Evolutionary conservation across 2,329 filamentous ascomycete genomes (phyloP).

Genomic region (Paracoccidioides lutzii): DNA sequence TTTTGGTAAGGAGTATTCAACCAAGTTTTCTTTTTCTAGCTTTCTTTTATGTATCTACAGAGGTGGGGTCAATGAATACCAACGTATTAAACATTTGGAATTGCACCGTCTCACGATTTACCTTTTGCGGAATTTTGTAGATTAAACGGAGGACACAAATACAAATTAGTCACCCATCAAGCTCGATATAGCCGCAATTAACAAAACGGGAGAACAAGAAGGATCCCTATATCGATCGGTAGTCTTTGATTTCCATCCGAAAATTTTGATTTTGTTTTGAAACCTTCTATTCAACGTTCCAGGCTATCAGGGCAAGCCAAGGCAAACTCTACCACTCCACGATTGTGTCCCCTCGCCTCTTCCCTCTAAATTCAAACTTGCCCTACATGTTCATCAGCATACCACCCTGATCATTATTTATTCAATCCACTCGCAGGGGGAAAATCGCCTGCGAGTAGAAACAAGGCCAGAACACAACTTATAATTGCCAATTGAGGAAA

Average conservation of each 20-base stretch:
- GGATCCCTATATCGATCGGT: neutral
- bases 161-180: neutral
- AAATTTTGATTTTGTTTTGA: neutral
- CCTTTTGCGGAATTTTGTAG: neutral
- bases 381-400: slow-evolving; percentile 44
- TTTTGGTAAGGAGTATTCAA: neutral
- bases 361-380: slow-evolving; percentile 71
- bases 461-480: neutral
- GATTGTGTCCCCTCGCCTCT: slow-evolving; percentile 77
- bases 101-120: neutral
- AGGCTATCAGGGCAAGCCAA: slow-evolving; percentile 12
- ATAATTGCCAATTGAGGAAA: neutral
- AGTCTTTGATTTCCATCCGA: neutral
- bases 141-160: neutral
- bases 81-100: neutral
- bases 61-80: neutral
- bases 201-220: neutral
- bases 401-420: neutral
- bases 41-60: neutral
- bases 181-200: neutral
- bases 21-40: neutral
- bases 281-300: neutral
- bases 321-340: slow-evolving; percentile 51
- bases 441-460: neutral
- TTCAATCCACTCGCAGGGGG: slow-evolving; percentile 1